These are phyloP conservation scores for Breviolum minutum DNA, from an alignment of 73 alveolate genomes.

Conservation along the genomic window DNA sequence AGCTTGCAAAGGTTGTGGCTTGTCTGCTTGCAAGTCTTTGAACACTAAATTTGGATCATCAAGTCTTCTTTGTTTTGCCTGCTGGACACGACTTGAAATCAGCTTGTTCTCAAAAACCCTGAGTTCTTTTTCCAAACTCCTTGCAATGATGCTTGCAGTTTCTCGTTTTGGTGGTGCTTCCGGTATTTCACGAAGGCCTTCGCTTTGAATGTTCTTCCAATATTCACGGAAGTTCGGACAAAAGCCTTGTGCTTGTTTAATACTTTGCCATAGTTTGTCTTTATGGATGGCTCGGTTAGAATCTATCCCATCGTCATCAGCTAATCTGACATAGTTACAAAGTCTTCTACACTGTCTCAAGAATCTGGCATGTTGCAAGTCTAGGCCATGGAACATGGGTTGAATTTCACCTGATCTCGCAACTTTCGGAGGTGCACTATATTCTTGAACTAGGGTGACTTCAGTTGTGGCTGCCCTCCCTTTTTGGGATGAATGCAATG, in stretches of 20 bases:
- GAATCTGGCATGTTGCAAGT: background rate
- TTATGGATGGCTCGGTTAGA: too few species aligned
- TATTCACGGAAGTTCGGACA: background rate
- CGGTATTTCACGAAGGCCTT: background rate
- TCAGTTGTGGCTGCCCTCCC: background rate
- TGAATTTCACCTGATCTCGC: background rate
- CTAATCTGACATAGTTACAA: background rate
- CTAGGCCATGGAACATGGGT: background rate
- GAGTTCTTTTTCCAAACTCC: background rate
- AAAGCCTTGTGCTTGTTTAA: background rate
- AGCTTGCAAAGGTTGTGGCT: background rate
- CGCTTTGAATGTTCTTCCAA: background rate
- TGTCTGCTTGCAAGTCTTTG: background rate
- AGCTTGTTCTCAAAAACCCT: background rate
- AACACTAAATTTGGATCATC: background rate
- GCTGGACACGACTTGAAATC: background rate
- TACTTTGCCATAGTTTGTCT: background rate
- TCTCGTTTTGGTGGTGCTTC: background rate
- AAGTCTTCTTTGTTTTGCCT: background rate
- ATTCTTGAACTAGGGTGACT: background rate
- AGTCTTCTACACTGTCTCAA: background rate
- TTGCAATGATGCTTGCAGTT: background rate
- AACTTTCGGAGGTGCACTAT: background rate
- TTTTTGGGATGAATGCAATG: background rate
- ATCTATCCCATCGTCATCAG: too few species aligned